Percentiles rank a stretch among this genome's conserved stretches.
Conservation (phyloP, 805 yeast genomes). For the Barnettozyma salicaria region DNA sequence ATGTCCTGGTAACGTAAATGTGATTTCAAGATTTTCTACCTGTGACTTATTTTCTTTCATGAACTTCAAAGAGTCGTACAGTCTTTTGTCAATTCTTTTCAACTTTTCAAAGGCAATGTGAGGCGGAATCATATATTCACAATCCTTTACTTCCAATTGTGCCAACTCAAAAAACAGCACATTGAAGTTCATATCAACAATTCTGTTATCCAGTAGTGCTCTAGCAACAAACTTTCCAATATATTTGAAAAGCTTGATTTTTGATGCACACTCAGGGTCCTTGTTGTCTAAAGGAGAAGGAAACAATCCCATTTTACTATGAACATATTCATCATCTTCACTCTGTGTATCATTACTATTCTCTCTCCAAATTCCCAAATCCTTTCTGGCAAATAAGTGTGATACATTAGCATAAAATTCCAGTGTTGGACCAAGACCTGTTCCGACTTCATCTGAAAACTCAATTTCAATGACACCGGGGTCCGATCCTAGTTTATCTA, state of each 20-base stretch:
- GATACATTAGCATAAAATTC: conserved; percentile 87
- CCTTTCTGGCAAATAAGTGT: conserved; percentile 56
- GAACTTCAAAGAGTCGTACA: conserved; percentile 53
- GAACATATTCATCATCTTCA: conserved; percentile 33
- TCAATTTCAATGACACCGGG: conserved; percentile 84
- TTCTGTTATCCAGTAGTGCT: conserved; percentile 79
- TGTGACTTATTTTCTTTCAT: conserved; percentile 38
- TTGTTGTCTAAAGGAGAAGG: conserved; percentile 53
- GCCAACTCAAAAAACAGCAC: conserved; percentile 62
- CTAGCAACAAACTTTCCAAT: conserved; percentile 85
- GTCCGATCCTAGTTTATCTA: conserved; percentile 69
- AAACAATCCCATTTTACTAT: conserved; percentile 52
- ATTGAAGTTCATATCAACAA: conserved; percentile 76
- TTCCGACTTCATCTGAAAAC: conserved; percentile 87
- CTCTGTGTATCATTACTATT: conserved; percentile 25
- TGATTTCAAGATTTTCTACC: conserved; percentile 50
- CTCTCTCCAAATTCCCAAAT: conserved; percentile 63
- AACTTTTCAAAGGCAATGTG: conserved; percentile 28
- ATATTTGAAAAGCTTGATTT: conserved; percentile 49
- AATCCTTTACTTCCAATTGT: conserved; percentile 28
- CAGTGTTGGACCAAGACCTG: conserved; percentile 93
- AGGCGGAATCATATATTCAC: conserved; percentile 7
- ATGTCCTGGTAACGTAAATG: conserved; percentile 75
- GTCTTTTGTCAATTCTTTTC: conserved; percentile 45
- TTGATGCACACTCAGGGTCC: conserved; percentile 34